Evolutionary conservation across 495 filamentous ascomycete genomes (phyloP).

Genomic region (Polyplosphaeria fusca): DNA sequence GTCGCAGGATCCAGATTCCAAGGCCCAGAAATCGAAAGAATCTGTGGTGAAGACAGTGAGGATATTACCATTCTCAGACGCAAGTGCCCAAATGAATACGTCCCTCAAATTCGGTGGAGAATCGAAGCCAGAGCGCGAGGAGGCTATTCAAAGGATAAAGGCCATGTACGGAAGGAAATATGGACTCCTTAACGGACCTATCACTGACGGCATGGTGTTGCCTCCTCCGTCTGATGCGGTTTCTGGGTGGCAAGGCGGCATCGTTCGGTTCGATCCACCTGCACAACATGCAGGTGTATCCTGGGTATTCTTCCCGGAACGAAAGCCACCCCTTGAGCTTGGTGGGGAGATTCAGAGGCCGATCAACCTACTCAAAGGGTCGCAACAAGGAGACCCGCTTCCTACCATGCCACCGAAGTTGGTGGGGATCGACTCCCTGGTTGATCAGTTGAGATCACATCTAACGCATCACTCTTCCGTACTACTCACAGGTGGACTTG

Average conservation of each 20-base stretch:
- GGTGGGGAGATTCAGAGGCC: constrained; percentile 58
- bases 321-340: constrained; percentile 66
- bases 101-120: constrained; percentile 87
- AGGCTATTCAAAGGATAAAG: constrained; percentile 56
- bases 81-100: constrained; percentile 51
- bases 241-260: constrained; percentile 66
- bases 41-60: constrained; percentile 52
- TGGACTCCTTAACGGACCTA: constrained; percentile 73
- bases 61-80: constrained; percentile 69
- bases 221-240: constrained; percentile 37
- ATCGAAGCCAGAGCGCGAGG: constrained; percentile 69
- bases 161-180: constrained; percentile 54
- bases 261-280: constrained; percentile 69
- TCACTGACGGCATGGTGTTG: constrained; percentile 85
- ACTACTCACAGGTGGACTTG: constrained; percentile 80
- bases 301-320: constrained; percentile 77
- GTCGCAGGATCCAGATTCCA: neutral
- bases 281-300: constrained; percentile 39
- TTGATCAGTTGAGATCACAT: constrained; percentile 65
- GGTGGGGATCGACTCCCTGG: constrained; percentile 78
- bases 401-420: constrained; percentile 56
- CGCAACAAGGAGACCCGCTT: constrained; percentile 50
- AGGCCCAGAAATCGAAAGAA: constrained; percentile 40
- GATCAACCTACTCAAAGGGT: constrained; percentile 15
- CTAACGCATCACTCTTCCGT: constrained; percentile 84